A percentile compares a stretch with the other conserved stretches of the same genome.
Evolutionary conservation across 257 asterid genomes (phyloP).

Genomic region (Solanum clarkiae): DNA sequence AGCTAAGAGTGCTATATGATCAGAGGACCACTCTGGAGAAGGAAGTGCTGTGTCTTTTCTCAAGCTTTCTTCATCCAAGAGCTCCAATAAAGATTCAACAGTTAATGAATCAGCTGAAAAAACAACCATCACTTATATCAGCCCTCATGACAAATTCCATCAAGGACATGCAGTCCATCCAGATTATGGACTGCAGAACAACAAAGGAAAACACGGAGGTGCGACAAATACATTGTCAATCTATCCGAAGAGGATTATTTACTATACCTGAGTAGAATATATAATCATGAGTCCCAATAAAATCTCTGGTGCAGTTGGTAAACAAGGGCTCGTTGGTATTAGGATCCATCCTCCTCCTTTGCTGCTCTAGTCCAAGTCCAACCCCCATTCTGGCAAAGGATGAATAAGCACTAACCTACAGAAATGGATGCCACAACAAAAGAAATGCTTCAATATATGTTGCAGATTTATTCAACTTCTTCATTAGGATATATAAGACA

Average conservation of each 20-base stretch:
- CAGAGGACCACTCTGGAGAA: constrained; percentile 25
- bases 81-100: constrained; percentile 20
- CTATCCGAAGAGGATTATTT: background rate
- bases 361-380: constrained; percentile 64
- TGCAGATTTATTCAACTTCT: background rate
- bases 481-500: background rate
- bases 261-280: constrained; percentile 88
- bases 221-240: background rate
- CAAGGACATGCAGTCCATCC: background rate
- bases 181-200: background rate
- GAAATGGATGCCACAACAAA: constrained; percentile 1
- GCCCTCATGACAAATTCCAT: background rate
- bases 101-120: constrained; percentile 14
- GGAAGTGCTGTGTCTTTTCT: constrained; percentile 18
- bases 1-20: constrained; percentile 18
- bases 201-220: background rate
- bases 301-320: constrained; percentile 91
- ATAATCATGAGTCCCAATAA: constrained; percentile 88
- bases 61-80: constrained; percentile 18
- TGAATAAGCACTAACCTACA: constrained; percentile 97
- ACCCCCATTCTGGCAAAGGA: constrained; percentile 73
- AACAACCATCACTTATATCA: background rate
- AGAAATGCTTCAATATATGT: background rate
- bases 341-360: constrained; percentile 79
- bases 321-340: constrained; percentile 82